phyloP scores from a whole-genome alignment of 768 basidiomycete genomes.

The Boletus speciosus region DNA sequence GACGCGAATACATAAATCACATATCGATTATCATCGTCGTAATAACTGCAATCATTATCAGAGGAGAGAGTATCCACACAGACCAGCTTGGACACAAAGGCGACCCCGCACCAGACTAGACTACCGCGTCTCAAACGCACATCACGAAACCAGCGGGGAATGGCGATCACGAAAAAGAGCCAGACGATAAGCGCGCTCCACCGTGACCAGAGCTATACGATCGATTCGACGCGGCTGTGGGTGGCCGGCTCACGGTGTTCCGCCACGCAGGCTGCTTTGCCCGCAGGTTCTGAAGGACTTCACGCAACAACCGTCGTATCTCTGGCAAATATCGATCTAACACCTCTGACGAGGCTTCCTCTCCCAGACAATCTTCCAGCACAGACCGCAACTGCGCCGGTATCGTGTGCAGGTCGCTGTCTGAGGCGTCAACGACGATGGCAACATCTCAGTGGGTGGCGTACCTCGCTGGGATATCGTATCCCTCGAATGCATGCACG shows the following conservation, averaged over 20 bases:
- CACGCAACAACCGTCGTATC: conserved; percentile 34
- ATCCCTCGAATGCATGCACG: conserved; percentile 67
- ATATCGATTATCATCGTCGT: background rate
- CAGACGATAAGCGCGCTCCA: background rate
- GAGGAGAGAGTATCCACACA: background rate
- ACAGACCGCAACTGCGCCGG: conserved; percentile 36
- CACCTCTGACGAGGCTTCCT: conserved; percentile 33
- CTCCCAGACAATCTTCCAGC: conserved; percentile 45
- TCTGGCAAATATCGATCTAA: conserved; percentile 38
- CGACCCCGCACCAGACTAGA: background rate
- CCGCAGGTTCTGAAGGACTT: conserved; percentile 41
- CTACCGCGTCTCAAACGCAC: conserved; percentile 7
- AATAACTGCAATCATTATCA: background rate
- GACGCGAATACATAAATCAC: background rate
- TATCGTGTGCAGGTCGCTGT: conserved; percentile 41
- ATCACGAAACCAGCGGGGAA: background rate
- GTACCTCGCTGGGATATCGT: conserved; percentile 76
- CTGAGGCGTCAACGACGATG: background rate
- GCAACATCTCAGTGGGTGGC: conserved; percentile 14
- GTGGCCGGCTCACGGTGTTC: conserved; percentile 13
- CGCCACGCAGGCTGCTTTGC: conserved; percentile 41
- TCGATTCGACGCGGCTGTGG: conserved; percentile 1
- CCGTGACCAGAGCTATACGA: background rate
- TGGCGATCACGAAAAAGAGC: conserved; percentile 10
- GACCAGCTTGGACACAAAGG: background rate